These are phyloP conservation scores for Fusarium nurragi DNA, from an alignment of 2,329 filamentous ascomycete genomes.

Conservation along the genomic window DNA sequence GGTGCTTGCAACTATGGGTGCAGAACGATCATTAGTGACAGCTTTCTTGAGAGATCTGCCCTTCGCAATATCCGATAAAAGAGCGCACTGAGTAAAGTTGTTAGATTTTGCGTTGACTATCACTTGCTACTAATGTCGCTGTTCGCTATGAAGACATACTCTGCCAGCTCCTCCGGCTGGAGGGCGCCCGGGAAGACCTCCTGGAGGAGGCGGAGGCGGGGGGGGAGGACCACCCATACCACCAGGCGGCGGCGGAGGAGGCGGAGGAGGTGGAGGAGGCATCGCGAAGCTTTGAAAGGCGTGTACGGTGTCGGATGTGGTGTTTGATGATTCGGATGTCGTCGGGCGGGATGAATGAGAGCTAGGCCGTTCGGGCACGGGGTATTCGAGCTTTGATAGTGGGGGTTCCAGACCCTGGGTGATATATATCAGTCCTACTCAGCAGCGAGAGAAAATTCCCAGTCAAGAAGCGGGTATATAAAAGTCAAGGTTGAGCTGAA, in stretches of 20 bases:
- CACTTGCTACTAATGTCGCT: neutral
- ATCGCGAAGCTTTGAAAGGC: conserved; percentile 37
- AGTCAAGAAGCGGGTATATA: conserved; percentile 3
- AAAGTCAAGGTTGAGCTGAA: conserved; percentile 28
- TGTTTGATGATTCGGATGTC: conserved; percentile 23
- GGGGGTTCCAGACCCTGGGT: conserved; percentile 13
- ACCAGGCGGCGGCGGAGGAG: conserved; percentile 73
- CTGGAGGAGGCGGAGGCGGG: conserved; percentile 45
- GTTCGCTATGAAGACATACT: conserved; percentile 59
- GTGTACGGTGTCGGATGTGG: conserved; percentile 10
- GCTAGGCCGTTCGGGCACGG: conserved; percentile 2
- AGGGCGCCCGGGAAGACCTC: conserved; percentile 66
- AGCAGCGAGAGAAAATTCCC: neutral
- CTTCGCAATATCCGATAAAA: conserved; percentile 88
- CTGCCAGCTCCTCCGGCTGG: conserved; percentile 62
- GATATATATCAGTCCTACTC: conserved; percentile 9
- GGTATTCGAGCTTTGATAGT: conserved; percentile 25
- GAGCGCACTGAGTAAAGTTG: conserved; percentile 72
- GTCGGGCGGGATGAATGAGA: conserved; percentile 24
- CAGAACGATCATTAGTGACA: conserved; percentile 91
- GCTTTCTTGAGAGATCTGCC: conserved; percentile 83
- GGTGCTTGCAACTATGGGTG: conserved; percentile 67
- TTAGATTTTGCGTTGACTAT: conserved; percentile 1
- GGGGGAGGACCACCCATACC: conserved; percentile 37
- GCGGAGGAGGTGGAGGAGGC: conserved; percentile 72